These are phyloP conservation scores for Anacardium occidentale DNA, from an alignment of 345 rosid genomes.

Conservation along the genomic window DNA sequence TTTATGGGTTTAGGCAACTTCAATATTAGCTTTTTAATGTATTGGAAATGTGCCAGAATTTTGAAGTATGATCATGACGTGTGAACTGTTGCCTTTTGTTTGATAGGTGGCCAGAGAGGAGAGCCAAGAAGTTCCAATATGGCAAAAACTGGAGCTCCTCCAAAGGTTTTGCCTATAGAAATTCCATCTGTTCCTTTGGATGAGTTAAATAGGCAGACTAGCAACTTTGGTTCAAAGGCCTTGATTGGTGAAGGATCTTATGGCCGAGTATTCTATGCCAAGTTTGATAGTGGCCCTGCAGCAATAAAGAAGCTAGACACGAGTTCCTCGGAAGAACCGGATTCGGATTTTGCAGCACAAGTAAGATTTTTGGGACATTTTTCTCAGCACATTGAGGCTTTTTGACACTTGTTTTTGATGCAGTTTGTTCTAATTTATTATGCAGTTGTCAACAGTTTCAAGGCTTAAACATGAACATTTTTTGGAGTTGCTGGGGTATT, in stretches of 20 bases:
- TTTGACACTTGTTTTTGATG: constrained; percentile 6
- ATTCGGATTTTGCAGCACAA: constrained; percentile 81
- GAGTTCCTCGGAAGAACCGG: constrained; percentile 73
- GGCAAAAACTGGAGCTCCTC: constrained; percentile 69
- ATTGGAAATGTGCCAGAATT: no score
- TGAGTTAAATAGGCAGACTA: constrained; percentile 59
- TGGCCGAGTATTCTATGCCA: constrained; percentile 83
- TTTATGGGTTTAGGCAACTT: no score
- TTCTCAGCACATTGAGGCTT: not conserved
- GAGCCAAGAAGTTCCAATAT: constrained; percentile 59
- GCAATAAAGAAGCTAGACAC: constrained; percentile 93
- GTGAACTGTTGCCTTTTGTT: not conserved
- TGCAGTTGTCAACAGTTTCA: constrained; percentile 80
- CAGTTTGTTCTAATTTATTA: not conserved
- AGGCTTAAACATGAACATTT: constrained; percentile 86
- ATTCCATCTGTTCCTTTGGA: constrained; percentile 62
- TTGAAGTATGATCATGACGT: no score
- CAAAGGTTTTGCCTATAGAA: constrained; percentile 74
- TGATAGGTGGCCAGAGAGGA: constrained; percentile 58
- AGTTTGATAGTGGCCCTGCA: constrained; percentile 47
- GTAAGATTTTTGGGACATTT: constrained; percentile 26
- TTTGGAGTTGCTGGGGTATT: constrained; percentile 84
- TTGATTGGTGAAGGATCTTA: constrained; percentile 96
- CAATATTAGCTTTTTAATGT: no score
- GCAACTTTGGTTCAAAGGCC: constrained; percentile 80